phyloP scores from a whole-genome alignment of 2,329 filamentous ascomycete genomes.

The Xylariaceae sp. region DNA sequence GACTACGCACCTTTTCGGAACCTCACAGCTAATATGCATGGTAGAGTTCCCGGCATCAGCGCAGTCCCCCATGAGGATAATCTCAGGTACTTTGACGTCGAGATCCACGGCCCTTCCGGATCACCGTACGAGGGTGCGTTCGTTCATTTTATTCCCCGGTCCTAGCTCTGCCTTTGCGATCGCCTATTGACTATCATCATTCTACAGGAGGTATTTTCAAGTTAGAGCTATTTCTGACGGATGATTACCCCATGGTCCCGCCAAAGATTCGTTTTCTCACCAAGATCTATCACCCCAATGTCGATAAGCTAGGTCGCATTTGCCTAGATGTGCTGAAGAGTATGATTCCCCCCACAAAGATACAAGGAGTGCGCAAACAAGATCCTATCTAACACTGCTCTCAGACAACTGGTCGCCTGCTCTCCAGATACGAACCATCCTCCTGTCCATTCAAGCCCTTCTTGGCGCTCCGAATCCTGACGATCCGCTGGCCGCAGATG shows the following conservation, averaged over 20 bases:
- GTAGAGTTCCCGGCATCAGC: constrained; percentile 91
- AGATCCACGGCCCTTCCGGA: constrained; percentile 87
- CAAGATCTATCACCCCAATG: constrained; percentile 99
- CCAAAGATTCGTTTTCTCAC: constrained; percentile 98
- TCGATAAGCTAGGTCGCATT: constrained; percentile 95
- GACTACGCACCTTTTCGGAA: not conserved
- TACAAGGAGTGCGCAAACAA: not conserved
- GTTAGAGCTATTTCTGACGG: constrained; percentile 94
- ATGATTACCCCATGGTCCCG: constrained; percentile 99
- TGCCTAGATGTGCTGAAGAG: constrained; percentile 97
- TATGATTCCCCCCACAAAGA: constrained; percentile 46
- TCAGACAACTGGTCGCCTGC: constrained; percentile 98
- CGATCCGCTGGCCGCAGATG: constrained; percentile 96
- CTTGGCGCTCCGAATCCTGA: constrained; percentile 96
- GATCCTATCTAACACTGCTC: constrained; percentile 10
- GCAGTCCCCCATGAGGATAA: constrained; percentile 97
- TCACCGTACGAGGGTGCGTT: constrained; percentile 89
- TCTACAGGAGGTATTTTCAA: constrained; percentile 79
- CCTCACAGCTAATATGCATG: constrained; percentile 9
- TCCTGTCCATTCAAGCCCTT: constrained; percentile 97
- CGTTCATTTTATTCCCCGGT: not conserved
- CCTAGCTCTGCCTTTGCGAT: not conserved
- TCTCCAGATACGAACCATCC: constrained; percentile 94
- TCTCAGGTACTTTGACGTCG: constrained; percentile 96
- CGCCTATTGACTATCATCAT: not conserved